These are phyloP conservation scores for Hepatocystis sp. DNA, from an alignment of 169 alveolate genomes.

Conservation along the genomic window DNA sequence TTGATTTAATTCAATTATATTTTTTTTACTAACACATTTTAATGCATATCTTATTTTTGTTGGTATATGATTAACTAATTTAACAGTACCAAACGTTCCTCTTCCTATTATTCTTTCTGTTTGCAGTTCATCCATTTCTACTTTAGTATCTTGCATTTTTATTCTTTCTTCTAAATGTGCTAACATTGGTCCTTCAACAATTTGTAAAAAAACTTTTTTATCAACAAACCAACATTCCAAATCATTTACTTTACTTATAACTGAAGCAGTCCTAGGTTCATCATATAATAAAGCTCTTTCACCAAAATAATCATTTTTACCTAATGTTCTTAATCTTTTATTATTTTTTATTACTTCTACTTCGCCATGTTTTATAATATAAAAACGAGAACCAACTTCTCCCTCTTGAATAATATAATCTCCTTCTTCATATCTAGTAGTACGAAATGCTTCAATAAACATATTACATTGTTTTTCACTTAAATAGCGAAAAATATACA, in stretches of 20 bases:
- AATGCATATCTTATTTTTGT: slow-evolving; percentile 91
- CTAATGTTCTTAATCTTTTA: slow-evolving; percentile 89
- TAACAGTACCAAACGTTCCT: slow-evolving; percentile 95
- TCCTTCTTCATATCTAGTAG: slow-evolving; percentile 87
- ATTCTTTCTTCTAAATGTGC: slow-evolving; percentile 92
- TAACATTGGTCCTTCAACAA: slow-evolving; percentile 90
- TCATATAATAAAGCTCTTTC: slow-evolving; percentile 95
- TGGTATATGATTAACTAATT: slow-evolving; percentile 88
- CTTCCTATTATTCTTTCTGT: slow-evolving; percentile 88
- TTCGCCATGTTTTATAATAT: slow-evolving; percentile 94
- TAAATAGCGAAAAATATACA: slow-evolving; percentile 89
- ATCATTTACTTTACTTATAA: slow-evolving; percentile 83
- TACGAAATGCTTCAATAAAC: slow-evolving; percentile 89
- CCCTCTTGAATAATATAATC: slow-evolving; percentile 94
- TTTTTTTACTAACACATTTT: slow-evolving; percentile 90
- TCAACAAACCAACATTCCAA: slow-evolving; percentile 91
- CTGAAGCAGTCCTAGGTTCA: slow-evolving; percentile 95
- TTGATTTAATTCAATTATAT: slow-evolving; percentile 87
- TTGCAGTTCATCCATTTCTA: slow-evolving; percentile 89
- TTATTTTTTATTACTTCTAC: slow-evolving; percentile 90
- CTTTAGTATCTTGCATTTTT: slow-evolving; percentile 91
- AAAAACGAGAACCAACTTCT: slow-evolving; percentile 92
- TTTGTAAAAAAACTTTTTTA: slow-evolving; percentile 88
- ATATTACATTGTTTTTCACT: slow-evolving; percentile 87
- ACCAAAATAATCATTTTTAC: slow-evolving; percentile 95